These are phyloP conservation scores for Cytospora paraplurivora DNA, from an alignment of 2,329 filamentous ascomycete species.

Conservation along the genomic window DNA sequence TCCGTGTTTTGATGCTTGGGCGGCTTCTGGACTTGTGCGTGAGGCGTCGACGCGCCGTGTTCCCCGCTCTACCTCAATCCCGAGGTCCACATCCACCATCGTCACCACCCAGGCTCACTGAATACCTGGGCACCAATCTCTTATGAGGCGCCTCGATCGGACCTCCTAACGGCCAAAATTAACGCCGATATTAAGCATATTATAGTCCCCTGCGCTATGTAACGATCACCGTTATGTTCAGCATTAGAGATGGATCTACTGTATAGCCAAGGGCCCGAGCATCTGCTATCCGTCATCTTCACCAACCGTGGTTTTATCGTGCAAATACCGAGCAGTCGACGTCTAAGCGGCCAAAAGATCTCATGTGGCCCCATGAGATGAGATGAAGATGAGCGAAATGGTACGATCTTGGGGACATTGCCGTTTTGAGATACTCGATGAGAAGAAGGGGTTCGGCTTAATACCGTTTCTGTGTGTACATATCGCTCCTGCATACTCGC, in stretches of 20 bases:
- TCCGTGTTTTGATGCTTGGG: background rate
- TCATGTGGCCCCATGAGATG: slow-evolving; percentile 9
- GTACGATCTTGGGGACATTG: slow-evolving; percentile 3
- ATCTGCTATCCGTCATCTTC: slow-evolving; percentile 4
- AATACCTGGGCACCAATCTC: background rate
- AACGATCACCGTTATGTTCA: slow-evolving; percentile 14
- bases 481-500: slow-evolving; percentile 16
- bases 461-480: background rate
- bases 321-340: slow-evolving; percentile 15
- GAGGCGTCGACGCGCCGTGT: background rate
- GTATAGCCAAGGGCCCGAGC: background rate
- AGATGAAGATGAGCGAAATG: slow-evolving; percentile 15
- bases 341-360: slow-evolving; percentile 19
- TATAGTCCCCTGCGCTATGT: slow-evolving; percentile 7
- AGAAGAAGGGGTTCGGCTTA: background rate
- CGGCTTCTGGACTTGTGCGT: background rate
- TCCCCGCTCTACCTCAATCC: background rate
- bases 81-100: background rate
- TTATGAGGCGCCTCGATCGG: background rate
- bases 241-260: background rate
- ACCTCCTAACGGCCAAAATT: background rate
- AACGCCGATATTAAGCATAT: background rate
- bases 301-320: slow-evolving; percentile 6
- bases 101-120: background rate
- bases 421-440: background rate